Percentiles rank a stretch among this genome's conserved stretches.
phyloP scores from a whole-genome alignment of 2,329 filamentous ascomycete genomes.

The Hymenoscyphus occultus region DNA sequence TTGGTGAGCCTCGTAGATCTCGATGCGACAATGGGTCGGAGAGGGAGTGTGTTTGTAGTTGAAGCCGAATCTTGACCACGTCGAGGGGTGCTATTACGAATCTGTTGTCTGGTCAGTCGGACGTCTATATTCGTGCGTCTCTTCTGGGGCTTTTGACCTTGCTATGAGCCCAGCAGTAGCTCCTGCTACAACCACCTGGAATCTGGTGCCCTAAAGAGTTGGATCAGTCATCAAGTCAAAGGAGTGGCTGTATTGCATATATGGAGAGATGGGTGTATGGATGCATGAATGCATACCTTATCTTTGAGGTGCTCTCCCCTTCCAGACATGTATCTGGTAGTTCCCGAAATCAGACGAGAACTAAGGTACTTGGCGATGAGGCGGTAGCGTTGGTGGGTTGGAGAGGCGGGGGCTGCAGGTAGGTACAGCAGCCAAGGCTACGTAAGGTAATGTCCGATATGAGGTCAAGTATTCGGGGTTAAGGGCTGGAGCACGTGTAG shows the following conservation, averaged over 20 bases:
- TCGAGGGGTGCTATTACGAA: conserved; percentile 95
- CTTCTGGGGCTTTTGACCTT: conserved; percentile 49
- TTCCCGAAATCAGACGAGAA: conserved; percentile 4
- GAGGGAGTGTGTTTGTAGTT: conserved; percentile 79
- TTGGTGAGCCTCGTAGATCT: conserved; percentile 44
- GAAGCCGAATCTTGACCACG: conserved; percentile 95
- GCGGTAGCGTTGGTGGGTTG: too few relatives aligned
- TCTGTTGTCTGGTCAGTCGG: conserved; percentile 42
- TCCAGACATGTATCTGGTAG: conserved; percentile 56
- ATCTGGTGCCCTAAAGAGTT: conserved; percentile 55
- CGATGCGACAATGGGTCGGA: conserved; percentile 65
- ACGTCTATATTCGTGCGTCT: neutral
- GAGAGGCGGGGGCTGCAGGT: too few relatives aligned
- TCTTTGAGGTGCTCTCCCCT: conserved; percentile 63
- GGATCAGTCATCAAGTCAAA: too few relatives aligned
- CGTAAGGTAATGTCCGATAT: too few relatives aligned
- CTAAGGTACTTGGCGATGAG: too few relatives aligned
- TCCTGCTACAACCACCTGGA: conserved; percentile 64
- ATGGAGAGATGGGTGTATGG: neutral
- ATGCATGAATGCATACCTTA: conserved; percentile 49
- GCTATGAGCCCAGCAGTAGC: conserved; percentile 81
- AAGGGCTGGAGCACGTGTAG: too few relatives aligned
- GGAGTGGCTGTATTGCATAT: too few relatives aligned
- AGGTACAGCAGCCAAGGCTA: too few relatives aligned
- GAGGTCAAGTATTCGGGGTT: too few relatives aligned